A percentile compares a stretch with the other conserved stretches of the same genome.
Evolutionary conservation across 805 yeast genomes (phyloP).

Genomic region (Lachancea waltii): DNA sequence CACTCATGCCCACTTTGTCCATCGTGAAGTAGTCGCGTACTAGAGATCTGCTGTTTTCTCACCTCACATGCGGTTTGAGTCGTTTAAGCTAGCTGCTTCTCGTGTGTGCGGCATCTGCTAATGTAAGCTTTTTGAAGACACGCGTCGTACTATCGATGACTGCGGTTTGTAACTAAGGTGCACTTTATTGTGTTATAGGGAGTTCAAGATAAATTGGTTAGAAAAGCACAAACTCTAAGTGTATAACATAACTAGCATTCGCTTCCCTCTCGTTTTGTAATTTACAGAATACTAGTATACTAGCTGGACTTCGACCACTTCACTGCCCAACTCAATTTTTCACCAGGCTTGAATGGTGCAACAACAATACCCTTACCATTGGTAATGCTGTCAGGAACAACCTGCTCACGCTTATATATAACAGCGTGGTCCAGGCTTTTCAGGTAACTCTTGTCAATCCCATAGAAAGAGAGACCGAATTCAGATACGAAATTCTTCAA

Average conservation of each 20-base stretch:
- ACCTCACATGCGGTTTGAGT: too few species aligned
- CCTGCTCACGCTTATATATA: constrained; percentile 47
- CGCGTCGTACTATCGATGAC: too few species aligned
- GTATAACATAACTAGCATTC: not conserved
- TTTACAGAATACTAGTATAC: too few species aligned
- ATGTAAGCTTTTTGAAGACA: too few species aligned
- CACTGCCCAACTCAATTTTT: constrained; percentile 59
- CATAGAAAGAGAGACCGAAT: constrained; percentile 67
- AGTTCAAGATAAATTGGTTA: too few species aligned
- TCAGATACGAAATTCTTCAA: constrained; percentile 71
- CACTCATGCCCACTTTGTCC: too few species aligned
- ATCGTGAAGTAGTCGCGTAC: too few species aligned
- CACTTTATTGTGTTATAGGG: too few species aligned
- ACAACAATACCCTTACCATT: constrained; percentile 44
- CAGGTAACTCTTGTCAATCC: constrained; percentile 40
- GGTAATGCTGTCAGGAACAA: constrained; percentile 53
- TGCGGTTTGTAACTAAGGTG: too few species aligned
- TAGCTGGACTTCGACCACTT: constrained; percentile 50
- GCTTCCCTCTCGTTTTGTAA: not conserved
- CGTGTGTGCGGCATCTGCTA: too few species aligned
- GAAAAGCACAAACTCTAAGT: not conserved
- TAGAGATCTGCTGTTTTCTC: too few species aligned
- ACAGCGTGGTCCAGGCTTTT: constrained; percentile 43
- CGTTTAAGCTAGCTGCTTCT: too few species aligned
- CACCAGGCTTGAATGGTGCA: constrained; percentile 86